These are phyloP conservation scores for Rosa persica DNA, from an alignment of 306 rosid genomes.

Conservation along the genomic window DNA sequence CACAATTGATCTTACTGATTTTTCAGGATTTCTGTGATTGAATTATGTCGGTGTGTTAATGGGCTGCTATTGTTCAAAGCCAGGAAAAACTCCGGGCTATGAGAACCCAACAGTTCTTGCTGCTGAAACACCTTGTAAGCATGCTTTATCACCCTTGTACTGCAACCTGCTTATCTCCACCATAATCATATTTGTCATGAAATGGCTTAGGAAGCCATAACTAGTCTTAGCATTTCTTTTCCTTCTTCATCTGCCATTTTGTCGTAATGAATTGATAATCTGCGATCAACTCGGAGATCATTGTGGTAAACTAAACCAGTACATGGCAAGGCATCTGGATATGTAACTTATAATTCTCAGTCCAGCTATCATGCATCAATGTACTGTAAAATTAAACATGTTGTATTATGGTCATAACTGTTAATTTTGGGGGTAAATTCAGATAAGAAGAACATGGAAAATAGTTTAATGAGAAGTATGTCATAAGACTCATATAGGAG, in stretches of 20 bases:
- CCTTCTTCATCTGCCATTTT: conserved; percentile 2
- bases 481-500: not conserved
- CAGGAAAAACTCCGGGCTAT: conserved; percentile 43
- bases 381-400: not conserved
- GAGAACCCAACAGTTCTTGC: conserved; percentile 79
- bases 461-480: not conserved
- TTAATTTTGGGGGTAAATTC: not conserved
- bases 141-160: conserved; percentile 30
- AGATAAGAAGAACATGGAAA: not conserved
- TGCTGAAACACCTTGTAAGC: conserved; percentile 92
- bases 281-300: not conserved
- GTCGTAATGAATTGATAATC: not conserved
- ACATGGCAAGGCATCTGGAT: not conserved
- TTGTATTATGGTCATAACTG: not conserved
- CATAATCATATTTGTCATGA: not conserved
- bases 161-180: conserved; percentile 25
- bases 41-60: conserved; percentile 43
- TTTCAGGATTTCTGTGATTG: conserved; percentile 25
- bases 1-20: not conserved
- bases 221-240: conserved; percentile 1
- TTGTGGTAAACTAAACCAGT: not conserved
- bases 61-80: conserved; percentile 76
- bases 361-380: not conserved
- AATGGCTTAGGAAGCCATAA: conserved; percentile 7
- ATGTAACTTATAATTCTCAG: not conserved